Evolutionary conservation across 208 protist species (phyloP), one percentile per base, ranked within the genome.

Genomic region (Vickermania spadyakhi): DNA sequence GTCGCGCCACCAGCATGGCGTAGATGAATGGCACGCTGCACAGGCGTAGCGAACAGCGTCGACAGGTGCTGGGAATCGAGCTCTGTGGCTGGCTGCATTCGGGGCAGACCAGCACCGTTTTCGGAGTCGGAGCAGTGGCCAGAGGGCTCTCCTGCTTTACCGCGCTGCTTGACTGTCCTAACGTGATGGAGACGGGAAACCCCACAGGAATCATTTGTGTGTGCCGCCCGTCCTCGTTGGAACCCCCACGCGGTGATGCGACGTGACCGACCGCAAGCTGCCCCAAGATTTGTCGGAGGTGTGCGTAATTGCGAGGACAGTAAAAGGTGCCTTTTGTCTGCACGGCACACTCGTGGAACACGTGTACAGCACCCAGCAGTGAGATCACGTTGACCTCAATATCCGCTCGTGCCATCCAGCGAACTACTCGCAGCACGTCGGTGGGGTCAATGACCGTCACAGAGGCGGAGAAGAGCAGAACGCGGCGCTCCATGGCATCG

Each of bases 281-380:
- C 21, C 60, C 66, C 25, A 93, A 18, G 21, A 93, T 82, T 2
- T 64, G 59, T 50, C 72, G 71, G 0, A 90, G 52, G 62, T 93
- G 86, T n/a, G 83, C 81, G 62, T 84, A 93, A 64, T 77, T 84
- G 56, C 89, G 70, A 3, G 86, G 86, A 42, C 81, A 89, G 60
- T 83, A 63, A 58, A 91, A 63, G 30, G 31, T 28, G 28, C 86
- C 86, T 41, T 81, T 79, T 4, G 81, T 91, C 45, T 62, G 14
- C 11, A 55, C 28, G 18, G 86, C 76, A 42, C 63, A 73, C 58
- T 79, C 68, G n/a, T 86, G 68, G 57, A 86, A 86, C 0, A 86
- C 83, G 65, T 91, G 81, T 23, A 93, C 86, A n/a, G 83, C 79
- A 31, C 86, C 86, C 52, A 72, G 68, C 50, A 93, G 77, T 21